These are phyloP conservation scores for Clavaria fumosa DNA, from an alignment of 768 basidiomycete species.

Conservation along the genomic window DNA sequence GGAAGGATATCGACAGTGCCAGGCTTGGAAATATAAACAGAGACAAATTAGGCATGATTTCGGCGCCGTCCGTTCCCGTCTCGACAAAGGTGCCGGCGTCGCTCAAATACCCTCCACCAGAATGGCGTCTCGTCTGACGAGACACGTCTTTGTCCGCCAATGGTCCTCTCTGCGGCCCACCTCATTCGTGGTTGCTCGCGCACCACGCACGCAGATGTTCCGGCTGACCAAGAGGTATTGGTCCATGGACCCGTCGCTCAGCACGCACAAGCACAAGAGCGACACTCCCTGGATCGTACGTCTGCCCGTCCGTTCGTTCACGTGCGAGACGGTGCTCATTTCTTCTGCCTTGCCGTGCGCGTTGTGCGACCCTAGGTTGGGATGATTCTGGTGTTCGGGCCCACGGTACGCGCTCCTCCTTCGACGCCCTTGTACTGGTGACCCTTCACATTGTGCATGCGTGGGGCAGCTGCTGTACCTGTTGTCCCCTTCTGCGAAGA, in stretches of 20 bases:
- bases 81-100: too few relatives aligned
- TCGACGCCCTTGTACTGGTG: not conserved
- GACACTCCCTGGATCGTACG: constrained; percentile 1
- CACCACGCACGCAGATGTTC: not conserved
- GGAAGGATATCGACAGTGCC: too few relatives aligned
- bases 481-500: not conserved
- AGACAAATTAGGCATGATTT: too few relatives aligned
- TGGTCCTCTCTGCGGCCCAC: too few relatives aligned
- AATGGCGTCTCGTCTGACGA: too few relatives aligned
- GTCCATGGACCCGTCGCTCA: not conserved
- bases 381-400: not conserved
- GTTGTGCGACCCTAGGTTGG: not conserved
- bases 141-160: too few relatives aligned
- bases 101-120: too few relatives aligned
- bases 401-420: not conserved
- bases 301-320: not conserved
- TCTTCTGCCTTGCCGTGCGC: too few relatives aligned
- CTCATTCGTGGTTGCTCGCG: too few relatives aligned
- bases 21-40: too few relatives aligned
- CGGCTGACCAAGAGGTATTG: not conserved
- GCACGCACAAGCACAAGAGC: not conserved
- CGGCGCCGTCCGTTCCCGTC: too few relatives aligned
- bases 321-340: too few relatives aligned
- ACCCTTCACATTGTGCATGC: not conserved
- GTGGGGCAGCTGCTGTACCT: not conserved